Conservation (phyloP, 225 moss, liverwort and hornwort species). For the Pseudoscleropodium purum region DNA sequence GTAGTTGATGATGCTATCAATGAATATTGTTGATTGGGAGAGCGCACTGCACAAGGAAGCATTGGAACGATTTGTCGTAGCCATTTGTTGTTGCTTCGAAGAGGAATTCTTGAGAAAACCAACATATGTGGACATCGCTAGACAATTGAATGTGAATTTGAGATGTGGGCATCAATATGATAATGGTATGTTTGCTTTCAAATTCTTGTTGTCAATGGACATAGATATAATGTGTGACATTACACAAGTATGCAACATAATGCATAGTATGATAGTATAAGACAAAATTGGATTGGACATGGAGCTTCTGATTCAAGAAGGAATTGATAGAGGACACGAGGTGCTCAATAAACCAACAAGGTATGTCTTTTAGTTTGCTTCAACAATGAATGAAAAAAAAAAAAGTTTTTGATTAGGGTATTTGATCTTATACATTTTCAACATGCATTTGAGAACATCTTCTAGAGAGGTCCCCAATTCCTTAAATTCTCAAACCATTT, state of each 20-base stretch:
- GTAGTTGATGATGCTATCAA: background rate
- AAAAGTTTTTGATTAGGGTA: accelerated
- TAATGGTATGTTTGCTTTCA: background rate
- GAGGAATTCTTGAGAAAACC: background rate
- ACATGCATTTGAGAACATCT: accelerated
- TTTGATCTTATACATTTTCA: background rate
- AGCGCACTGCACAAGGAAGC: background rate
- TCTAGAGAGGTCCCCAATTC: accelerated
- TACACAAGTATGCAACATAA: background rate
- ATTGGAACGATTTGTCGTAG: background rate
- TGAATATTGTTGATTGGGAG: no score
- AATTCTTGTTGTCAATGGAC: background rate
- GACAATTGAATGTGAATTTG: no score
- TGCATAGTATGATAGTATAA: background rate
- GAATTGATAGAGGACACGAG: background rate
- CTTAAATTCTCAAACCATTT: accelerated
- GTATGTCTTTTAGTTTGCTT: accelerated
- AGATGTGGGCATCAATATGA: background rate
- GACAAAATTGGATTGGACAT: background rate
- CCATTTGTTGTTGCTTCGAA: background rate
- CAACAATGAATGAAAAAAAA: background rate
- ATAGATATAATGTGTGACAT: background rate
- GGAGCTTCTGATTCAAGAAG: background rate
- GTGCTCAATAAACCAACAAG: background rate
- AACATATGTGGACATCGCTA: background rate